Conservation (phyloP, 192 early-diverging fungal species). For the Podila minutissima region DNA sequence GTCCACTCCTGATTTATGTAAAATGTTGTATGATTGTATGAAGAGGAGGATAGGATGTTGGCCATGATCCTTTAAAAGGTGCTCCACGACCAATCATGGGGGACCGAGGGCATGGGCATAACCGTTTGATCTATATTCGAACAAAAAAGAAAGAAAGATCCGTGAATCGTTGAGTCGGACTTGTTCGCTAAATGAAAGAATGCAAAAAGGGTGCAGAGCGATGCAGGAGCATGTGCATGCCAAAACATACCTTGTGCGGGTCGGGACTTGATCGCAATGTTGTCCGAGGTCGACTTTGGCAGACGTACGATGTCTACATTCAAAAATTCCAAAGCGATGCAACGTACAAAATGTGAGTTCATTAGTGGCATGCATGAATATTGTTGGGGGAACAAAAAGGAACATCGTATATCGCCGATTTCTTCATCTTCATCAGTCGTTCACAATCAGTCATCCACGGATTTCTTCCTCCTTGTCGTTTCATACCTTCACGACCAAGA, state of each 20-base stretch:
- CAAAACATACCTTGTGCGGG: constrained; percentile 26
- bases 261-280: constrained; percentile 45
- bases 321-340: background rate
- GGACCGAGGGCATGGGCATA: constrained; percentile 51
- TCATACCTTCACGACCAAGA: constrained; percentile 40
- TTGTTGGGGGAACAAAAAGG: background rate
- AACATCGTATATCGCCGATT: background rate
- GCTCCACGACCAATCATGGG: constrained; percentile 52
- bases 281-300: constrained; percentile 22
- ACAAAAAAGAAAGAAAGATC: background rate
- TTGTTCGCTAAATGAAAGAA: too few relatives aligned
- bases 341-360: too few relatives aligned
- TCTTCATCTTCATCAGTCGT: background rate
- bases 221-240: background rate
- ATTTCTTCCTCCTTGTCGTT: background rate
- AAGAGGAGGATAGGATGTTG: background rate
- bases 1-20: too few relatives aligned
- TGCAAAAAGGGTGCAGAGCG: too few relatives aligned
- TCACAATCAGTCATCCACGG: too few relatives aligned
- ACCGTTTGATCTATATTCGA: constrained; percentile 9
- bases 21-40: too few relatives aligned
- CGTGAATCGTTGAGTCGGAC: background rate
- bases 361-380: background rate
- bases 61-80: constrained; percentile 23
- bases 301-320: constrained; percentile 28